Evolutionary conservation across 345 rosid species (phyloP), one percentile per base, ranked within the genome.

Genomic region (Murraya paniculata): DNA sequence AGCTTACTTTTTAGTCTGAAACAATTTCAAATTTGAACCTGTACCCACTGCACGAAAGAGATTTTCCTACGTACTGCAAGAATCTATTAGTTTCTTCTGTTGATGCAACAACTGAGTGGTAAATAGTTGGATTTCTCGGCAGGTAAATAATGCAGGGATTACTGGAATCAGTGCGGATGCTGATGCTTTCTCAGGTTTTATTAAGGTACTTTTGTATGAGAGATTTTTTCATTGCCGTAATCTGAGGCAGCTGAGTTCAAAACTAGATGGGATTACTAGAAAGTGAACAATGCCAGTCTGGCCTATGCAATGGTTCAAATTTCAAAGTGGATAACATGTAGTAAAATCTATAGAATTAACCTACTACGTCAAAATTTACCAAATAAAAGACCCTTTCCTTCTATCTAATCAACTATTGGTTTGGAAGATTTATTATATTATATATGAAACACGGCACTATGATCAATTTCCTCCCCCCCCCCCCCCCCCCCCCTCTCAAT

Each of bases 121-220:
- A 27, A 72, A 16, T 18, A 45, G 50, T 72, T 81, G 53, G 4
- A n/a, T 13, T 25, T 60, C 19, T 45, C 7, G 28, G 66, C 79
- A 87, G 91, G 87, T 87, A 48, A 90, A 90, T 73, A 88, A 88
- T 64, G 90, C 91, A 6, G 91, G 85, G 28, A 77, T 90, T 78
- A 25, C 7, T 53, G 91, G 89, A 22, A 77, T 27, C 5, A 35
- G 39, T 68, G 27, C 72, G 16, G 80, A 86, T 45, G 53, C 2
- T 19, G 81, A 83, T 38, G 79, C 78, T 74, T 65, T 82, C 10
- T 76, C 67, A 71, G 76, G 84, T 62, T 62, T 77, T 45, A 50
- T 35, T 74, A 1, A 25, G 22, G 72, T 64, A 39, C 31, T 39
- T 41, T 24, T 25, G 9, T 35, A 33, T 5, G 7, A 2, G 4